phyloP scores from a whole-genome alignment of 2,329 filamentous ascomycete genomes.

The Aspergillus intermedius region DNA sequence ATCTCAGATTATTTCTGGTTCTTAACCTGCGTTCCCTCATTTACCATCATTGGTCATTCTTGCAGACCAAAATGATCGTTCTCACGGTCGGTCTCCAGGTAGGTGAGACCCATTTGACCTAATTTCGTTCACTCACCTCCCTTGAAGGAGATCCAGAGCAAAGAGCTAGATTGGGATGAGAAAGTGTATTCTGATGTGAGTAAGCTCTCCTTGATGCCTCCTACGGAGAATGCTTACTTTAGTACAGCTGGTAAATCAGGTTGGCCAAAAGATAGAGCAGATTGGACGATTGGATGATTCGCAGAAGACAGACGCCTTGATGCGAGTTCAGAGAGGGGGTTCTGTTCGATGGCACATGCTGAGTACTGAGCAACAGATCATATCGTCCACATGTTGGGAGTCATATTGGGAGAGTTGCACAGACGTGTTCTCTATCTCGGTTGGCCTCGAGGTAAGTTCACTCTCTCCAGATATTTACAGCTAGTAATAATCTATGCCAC shows the following conservation, averaged over 20 bases:
- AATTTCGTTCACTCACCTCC: not conserved
- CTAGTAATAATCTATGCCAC: not conserved
- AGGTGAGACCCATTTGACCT: not conserved
- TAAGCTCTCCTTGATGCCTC: not conserved
- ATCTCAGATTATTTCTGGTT: not conserved
- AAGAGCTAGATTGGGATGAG: not conserved
- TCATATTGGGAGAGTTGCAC: not conserved
- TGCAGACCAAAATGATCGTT: slow-evolving; percentile 1
- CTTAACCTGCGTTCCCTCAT: not conserved
- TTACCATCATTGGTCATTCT: not conserved
- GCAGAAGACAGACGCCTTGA: slow-evolving; percentile 1
- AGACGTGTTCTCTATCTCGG: not conserved
- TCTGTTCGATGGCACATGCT: not conserved
- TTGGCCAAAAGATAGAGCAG: slow-evolving; percentile 1
- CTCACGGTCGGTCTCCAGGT: not conserved
- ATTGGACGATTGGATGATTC: slow-evolving; percentile 1
- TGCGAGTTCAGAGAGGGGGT: not conserved
- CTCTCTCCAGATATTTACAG: not conserved
- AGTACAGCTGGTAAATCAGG: slow-evolving; percentile 1
- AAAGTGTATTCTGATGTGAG: not conserved
- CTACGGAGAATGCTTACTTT: not conserved
- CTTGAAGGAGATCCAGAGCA: not conserved
- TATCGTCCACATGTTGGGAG: not conserved
- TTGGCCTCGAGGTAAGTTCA: not conserved
- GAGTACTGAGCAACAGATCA: not conserved